Evolutionary conservation across 2,329 filamentous ascomycete genomes (phyloP).

Genomic region (Talaromyces sp.): DNA sequence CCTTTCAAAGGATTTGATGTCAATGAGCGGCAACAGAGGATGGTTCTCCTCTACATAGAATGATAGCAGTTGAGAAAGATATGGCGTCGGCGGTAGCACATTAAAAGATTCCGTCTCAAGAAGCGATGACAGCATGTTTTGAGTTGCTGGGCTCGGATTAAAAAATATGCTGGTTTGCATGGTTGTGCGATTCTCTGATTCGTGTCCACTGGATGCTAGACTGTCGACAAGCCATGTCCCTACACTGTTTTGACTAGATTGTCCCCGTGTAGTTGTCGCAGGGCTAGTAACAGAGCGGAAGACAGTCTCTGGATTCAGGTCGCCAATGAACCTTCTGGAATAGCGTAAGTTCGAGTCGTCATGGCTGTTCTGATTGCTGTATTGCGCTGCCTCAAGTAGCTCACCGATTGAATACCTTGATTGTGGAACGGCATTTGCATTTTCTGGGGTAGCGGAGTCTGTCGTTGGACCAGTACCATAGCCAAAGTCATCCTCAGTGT

Average conservation of each 20-base stretch:
- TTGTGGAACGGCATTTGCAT: not conserved
- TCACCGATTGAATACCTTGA: not conserved
- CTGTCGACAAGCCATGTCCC: constrained; percentile 13
- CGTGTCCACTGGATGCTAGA: not conserved
- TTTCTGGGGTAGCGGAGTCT: not conserved
- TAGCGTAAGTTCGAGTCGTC: not conserved
- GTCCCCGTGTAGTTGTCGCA: constrained; percentile 29
- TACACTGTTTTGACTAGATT: constrained; percentile 1
- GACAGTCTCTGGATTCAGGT: constrained; percentile 61
- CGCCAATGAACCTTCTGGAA: constrained; percentile 48
- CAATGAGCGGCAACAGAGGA: constrained; percentile 56
- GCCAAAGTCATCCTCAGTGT: not conserved
- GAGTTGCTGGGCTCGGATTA: not conserved
- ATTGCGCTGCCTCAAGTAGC: not conserved
- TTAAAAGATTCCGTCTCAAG: constrained; percentile 6
- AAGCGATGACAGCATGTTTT: constrained; percentile 1
- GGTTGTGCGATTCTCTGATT: not conserved
- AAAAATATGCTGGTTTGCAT: not conserved
- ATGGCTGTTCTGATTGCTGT: not conserved
- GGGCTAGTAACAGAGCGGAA: constrained; percentile 56
- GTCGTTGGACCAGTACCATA: not conserved
- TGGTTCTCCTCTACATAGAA: constrained; percentile 56
- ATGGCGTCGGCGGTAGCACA: constrained; percentile 5
- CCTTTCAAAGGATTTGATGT: constrained; percentile 28
- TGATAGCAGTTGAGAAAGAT: constrained; percentile 20